Evolutionary conservation across 495 filamentous ascomycete species (phyloP), one percentile per base, ranked within the genome.

Genomic region (Aspergillus panamensis): DNA sequence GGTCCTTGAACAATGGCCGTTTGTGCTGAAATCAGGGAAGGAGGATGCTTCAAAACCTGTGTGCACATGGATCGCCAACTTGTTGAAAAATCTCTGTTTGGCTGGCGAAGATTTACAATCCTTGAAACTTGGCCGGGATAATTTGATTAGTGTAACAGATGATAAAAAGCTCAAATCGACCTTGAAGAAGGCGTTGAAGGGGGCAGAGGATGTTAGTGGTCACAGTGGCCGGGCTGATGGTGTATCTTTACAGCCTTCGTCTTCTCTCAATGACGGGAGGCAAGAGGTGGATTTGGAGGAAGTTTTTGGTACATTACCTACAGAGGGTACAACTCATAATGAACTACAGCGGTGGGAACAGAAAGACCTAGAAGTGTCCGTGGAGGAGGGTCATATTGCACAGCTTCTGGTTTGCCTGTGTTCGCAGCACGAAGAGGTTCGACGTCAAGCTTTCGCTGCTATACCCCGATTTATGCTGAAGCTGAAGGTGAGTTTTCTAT

Each of bases 1-100:
- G 6, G 77, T 95, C 19, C 66, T 81, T 29, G 92, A 96, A 53
- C 91, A 96, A 71, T 84, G 90, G 78, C 84, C 84, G 1, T 95
- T 88, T 62, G 74, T 85, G 8, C 62, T 81, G 16, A 83, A 85
- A 56, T 71, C 72, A 0, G 70, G 72, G 1, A 73, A 80, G 49
- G 62, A 66, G 39, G 31, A 60, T 3, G 71, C 63, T 10, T 63
- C 74, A 57, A 50, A 48, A 48, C 73, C 73, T 3, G 68, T 89
- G 29, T 76, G 80, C 2, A 53, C 72, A 29, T 91, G 87, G 75
- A 60, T 90, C 25, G 73, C 78, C 14, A 74, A 64, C 31, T 42
- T 85, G 62, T 62, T 77, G 66, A 60, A 75, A 51, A 59, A 75
- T 20, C 55, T 85, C 64, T 80, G 68, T 35, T 57, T 65, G 3